Evolutionary conservation across 2,329 filamentous ascomycete species (phyloP).

Genomic region (Trichoderma sp.): DNA sequence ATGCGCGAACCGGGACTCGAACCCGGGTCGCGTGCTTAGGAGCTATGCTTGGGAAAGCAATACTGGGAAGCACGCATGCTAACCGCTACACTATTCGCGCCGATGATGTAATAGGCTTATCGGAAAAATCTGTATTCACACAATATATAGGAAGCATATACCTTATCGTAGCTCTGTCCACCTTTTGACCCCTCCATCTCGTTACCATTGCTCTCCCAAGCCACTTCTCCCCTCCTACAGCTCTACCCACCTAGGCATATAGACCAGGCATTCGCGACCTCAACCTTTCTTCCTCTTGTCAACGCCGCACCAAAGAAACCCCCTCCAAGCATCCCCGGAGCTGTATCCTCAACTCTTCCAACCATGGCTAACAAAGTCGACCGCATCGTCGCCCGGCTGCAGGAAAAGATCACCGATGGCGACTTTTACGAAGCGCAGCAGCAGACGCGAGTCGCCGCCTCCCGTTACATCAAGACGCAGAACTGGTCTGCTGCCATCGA

Average conservation of each 20-base stretch:
- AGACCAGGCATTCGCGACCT: background rate
- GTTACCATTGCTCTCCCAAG: conserved; percentile 5
- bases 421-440: conserved; percentile 98
- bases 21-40: conserved; percentile 40
- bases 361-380: conserved; percentile 46
- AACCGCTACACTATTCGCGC: conserved; percentile 43
- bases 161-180: background rate
- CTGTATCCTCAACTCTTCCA: conserved; percentile 4
- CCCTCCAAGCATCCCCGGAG: background rate
- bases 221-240: background rate
- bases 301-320: background rate
- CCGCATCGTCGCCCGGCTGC: conserved; percentile 64
- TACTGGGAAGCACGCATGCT: conserved; percentile 43
- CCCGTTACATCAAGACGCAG: conserved; percentile 84
- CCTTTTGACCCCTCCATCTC: conserved; percentile 22
- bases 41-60: too few species aligned
- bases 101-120: conserved; percentile 27
- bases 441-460: conserved; percentile 92
- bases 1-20: conserved; percentile 42
- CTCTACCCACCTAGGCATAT: background rate
- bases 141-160: background rate
- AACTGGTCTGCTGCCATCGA: conserved; percentile 87
- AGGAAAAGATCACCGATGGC: conserved; percentile 85
- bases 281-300: background rate
- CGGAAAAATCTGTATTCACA: background rate